phyloP scores from a whole-genome alignment of 495 filamentous ascomycete species.

The Aspergillus coremiiformis region DNA sequence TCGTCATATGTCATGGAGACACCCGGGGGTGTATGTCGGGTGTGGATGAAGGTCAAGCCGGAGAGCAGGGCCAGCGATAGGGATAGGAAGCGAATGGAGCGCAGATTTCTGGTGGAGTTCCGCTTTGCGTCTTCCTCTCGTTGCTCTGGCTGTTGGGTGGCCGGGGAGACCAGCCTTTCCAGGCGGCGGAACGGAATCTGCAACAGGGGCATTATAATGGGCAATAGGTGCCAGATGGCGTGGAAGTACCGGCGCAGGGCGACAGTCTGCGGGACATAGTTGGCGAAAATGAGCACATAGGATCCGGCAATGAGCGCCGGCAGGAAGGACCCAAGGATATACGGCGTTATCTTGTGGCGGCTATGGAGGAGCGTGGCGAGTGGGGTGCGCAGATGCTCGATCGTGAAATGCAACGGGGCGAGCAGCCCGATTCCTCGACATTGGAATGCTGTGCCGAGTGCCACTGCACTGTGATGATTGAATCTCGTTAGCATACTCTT shows the following conservation, averaged over 20 bases:
- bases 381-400: slow-evolving; percentile 1
- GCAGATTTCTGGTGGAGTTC: neutral
- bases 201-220: slow-evolving; percentile 10
- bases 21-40: neutral
- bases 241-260: slow-evolving; percentile 5
- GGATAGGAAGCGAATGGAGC: slow-evolving; percentile 1
- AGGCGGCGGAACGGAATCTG: slow-evolving; percentile 5
- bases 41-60: slow-evolving; percentile 5
- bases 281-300: slow-evolving; percentile 8
- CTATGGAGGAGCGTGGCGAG: neutral
- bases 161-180: neutral
- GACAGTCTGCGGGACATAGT: slow-evolving; percentile 10
- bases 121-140: neutral
- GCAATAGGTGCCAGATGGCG: slow-evolving; percentile 20
- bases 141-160: neutral
- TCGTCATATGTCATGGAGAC: slow-evolving; percentile 12
- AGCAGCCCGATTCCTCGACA: too few species aligned
- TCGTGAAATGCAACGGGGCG: neutral
- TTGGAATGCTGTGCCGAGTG: too few species aligned
- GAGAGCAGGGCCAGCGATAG: slow-evolving; percentile 4
- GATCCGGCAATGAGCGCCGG: slow-evolving; percentile 5
- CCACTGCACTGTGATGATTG: neutral
- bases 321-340: slow-evolving; percentile 1
- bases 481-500: slow-evolving; percentile 12
- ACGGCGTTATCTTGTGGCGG: neutral